phyloP scores from a whole-genome alignment of 768 basidiomycete species.

The Pleurotus citrinopileatus region DNA sequence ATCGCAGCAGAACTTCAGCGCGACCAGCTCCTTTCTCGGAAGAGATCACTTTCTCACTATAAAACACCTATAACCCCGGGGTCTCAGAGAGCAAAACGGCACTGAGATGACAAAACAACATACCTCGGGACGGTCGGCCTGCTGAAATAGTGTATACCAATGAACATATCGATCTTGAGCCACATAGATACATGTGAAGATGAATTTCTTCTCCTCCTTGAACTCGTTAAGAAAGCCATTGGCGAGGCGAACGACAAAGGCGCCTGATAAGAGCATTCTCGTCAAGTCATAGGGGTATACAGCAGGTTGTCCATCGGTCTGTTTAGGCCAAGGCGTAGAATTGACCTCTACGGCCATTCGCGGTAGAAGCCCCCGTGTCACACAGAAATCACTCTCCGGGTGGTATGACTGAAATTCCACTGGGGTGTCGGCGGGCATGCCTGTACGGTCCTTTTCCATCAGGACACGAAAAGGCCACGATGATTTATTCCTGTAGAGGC shows the following conservation, averaged over 20 bases:
- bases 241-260: slow-evolving; percentile 8
- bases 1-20: neutral
- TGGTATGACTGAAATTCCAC: neutral
- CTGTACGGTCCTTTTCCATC: neutral
- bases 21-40: neutral
- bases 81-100: neutral
- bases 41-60: neutral
- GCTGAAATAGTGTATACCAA: slow-evolving; percentile 2
- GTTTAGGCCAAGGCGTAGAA: neutral
- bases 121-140: neutral
- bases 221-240: slow-evolving; percentile 1
- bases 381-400: neutral
- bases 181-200: slow-evolving; percentile 1
- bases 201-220: neutral
- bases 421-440: neutral
- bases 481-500: neutral
- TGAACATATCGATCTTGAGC: neutral
- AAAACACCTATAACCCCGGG: slow-evolving; percentile 1
- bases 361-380: neutral
- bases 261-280: slow-evolving; percentile 4
- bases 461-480: neutral
- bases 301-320: neutral
- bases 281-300: neutral
- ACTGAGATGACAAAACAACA: neutral
- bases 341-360: slow-evolving; percentile 2